Conservation (phyloP, 768 basidiomycete species). For the Lyophyllum semitale region DNA sequence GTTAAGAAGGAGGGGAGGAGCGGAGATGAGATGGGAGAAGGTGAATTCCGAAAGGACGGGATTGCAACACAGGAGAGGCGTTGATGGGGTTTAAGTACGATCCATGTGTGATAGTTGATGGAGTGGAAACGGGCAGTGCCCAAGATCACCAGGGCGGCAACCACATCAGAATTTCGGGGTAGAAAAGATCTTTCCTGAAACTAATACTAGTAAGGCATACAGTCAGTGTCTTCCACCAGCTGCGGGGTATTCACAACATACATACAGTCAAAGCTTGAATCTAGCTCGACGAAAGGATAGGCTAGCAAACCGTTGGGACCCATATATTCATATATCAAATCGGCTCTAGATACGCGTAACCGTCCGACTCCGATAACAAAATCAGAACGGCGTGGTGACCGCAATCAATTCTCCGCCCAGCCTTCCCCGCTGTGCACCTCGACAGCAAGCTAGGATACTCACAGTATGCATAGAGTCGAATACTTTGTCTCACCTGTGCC, state of each 20-base stretch:
- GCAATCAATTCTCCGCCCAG: neutral
- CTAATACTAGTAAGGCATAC: no score
- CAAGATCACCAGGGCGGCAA: constrained; percentile 11
- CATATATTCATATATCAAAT: no score
- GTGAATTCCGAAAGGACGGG: constrained; percentile 30
- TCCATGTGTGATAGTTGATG: constrained; percentile 12
- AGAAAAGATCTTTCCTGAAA: neutral
- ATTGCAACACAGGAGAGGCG: constrained; percentile 19
- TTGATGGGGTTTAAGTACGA: constrained; percentile 19
- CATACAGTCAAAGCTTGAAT: no score
- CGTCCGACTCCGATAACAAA: neutral
- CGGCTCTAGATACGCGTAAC: neutral
- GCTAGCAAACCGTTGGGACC: no score
- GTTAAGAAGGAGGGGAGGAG: constrained; percentile 23
- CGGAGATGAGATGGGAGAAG: constrained; percentile 23
- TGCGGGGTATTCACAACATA: neutral
- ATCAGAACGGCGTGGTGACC: constrained; percentile 1
- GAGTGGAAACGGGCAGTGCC: constrained; percentile 16
- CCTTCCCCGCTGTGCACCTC: neutral
- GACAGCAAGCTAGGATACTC: no score
- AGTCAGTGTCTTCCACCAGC: neutral
- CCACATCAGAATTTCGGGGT: constrained; percentile 16
- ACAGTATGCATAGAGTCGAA: no score
- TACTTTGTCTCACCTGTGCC: no score
- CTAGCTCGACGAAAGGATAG: no score